Evolutionary conservation across 805 yeast species (phyloP), one percentile per base, ranked within the genome.

Genomic region (Pachysolen tannophilus): DNA sequence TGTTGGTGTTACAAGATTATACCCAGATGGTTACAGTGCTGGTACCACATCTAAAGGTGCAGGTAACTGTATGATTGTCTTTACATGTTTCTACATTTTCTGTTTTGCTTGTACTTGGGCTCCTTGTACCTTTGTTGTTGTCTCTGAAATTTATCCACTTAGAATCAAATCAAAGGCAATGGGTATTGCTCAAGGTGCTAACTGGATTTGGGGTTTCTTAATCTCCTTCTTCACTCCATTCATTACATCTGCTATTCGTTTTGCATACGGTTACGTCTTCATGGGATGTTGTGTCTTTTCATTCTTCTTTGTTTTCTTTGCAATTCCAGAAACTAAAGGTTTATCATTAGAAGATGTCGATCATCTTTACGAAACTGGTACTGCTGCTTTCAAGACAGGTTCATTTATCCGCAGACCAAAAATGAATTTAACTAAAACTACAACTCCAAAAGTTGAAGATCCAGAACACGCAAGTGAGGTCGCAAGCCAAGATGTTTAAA

Each of bases 91-190:
- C 42, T 82, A 77, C 54, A 82, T 82, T 44, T 76, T 80, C 27
- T 75, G 75, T 44, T 80, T 80, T 56, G 90, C 88, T 5, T 66
- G 80, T 7, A 67, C 85, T 14, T 82, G 87, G 86, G 86, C 87
- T 55, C 82, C 86, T 35, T 67, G 69, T 37, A 72, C 72, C 31
- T 78, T 83, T 81, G 82, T 69, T 33, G 63, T 67, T 45, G 50
- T 61, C 49, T 65, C 74, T 28, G 79, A 72, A 44, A 60, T 67
- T 32, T 82, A 70, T 61, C 82, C 87, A 40, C 70, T 81, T 37
- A 72, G 78, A 52, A 70, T 78, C 38, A 72, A 87, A 48, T 80
- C 81, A 38, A 77, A 73, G 50, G 82, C 81, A 27, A 70, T 79
- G 41, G 72, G 84, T 9, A 50, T 80, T 35, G 70, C 82, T 9